Conservation (phyloP, 352 stramenopile genomes). For the Globisporangium canariense region DNA sequence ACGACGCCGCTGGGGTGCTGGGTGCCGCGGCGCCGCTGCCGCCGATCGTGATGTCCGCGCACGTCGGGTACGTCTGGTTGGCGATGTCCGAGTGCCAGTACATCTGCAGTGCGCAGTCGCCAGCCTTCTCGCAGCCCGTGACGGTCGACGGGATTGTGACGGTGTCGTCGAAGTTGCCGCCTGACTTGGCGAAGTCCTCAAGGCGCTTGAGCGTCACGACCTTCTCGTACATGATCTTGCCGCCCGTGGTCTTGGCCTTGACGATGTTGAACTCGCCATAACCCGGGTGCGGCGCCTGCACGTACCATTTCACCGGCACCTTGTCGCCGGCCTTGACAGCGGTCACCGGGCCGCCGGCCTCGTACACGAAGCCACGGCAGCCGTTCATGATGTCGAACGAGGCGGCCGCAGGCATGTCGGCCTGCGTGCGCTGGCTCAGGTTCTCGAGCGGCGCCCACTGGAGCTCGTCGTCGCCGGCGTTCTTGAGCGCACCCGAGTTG, state of each 20-base stretch:
- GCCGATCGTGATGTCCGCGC: slow-evolving; percentile 16
- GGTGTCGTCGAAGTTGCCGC: slow-evolving; percentile 24
- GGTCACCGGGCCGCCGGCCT: slow-evolving; percentile 40
- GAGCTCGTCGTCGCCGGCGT: slow-evolving; percentile 38
- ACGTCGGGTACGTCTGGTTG: slow-evolving; percentile 60
- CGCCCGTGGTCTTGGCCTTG: slow-evolving; percentile 36
- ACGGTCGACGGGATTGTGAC: slow-evolving; percentile 42
- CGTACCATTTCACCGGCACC: slow-evolving; percentile 43
- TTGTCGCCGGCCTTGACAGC: slow-evolving; percentile 29
- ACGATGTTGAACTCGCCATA: slow-evolving; percentile 52
- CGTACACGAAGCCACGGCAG: slow-evolving; percentile 51
- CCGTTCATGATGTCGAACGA: slow-evolving; percentile 63
- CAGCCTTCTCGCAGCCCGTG: slow-evolving; percentile 34
- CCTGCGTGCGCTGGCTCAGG: slow-evolving; percentile 45
- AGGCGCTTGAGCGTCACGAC: slow-evolving; percentile 24
- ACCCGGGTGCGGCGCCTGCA: slow-evolving; percentile 57
- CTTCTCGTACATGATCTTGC: too few relatives aligned
- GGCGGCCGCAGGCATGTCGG: slow-evolving; percentile 29
- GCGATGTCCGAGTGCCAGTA: slow-evolving; percentile 53
- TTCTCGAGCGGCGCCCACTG: slow-evolving; percentile 50
- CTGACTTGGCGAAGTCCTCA: slow-evolving; percentile 39
- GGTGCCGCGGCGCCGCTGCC: neutral
- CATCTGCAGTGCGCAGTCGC: slow-evolving; percentile 19
- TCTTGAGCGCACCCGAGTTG: slow-evolving; percentile 26
- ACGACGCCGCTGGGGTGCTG: neutral